Conservation (phyloP, 495 filamentous ascomycete genomes). For the Oidiodendron maius region DNA sequence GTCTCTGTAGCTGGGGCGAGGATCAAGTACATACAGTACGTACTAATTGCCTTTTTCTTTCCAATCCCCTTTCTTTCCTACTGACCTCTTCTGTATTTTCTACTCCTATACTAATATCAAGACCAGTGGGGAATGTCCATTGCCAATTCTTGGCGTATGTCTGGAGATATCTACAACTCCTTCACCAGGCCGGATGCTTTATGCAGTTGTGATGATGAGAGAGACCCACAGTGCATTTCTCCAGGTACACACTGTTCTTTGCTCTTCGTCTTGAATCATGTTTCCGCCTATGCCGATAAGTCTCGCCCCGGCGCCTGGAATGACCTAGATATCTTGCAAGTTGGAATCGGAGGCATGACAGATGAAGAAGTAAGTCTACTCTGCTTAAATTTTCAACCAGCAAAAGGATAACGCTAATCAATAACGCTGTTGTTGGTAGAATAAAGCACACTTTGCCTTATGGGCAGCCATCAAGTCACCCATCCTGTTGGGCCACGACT, state of each 20-base stretch:
- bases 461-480: constrained; percentile 48
- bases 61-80: background rate
- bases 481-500: constrained; percentile 40
- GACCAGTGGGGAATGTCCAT: constrained; percentile 40
- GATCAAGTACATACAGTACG: constrained; percentile 27
- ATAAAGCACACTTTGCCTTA: constrained; percentile 42
- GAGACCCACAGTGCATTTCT: constrained; percentile 34
- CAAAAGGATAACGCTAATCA: background rate
- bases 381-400: background rate
- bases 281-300: constrained; percentile 29
- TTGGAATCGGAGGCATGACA: constrained; percentile 32
- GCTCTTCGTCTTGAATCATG: constrained; percentile 43
- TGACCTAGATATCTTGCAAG: constrained; percentile 43
- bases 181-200: constrained; percentile 22
- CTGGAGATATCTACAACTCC: constrained; percentile 38
- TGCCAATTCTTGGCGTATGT: constrained; percentile 47
- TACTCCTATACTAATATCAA: background rate
- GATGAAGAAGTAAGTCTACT: constrained; percentile 14
- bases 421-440: constrained; percentile 20
- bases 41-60: background rate
- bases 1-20: constrained; percentile 32
- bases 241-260: constrained; percentile 48
- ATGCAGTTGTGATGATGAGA: constrained; percentile 27
- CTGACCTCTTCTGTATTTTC: background rate
- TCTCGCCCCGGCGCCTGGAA: constrained; percentile 34